Conservation (phyloP, 345 rosid species). For the Eucalyptus tenuipes region DNA sequence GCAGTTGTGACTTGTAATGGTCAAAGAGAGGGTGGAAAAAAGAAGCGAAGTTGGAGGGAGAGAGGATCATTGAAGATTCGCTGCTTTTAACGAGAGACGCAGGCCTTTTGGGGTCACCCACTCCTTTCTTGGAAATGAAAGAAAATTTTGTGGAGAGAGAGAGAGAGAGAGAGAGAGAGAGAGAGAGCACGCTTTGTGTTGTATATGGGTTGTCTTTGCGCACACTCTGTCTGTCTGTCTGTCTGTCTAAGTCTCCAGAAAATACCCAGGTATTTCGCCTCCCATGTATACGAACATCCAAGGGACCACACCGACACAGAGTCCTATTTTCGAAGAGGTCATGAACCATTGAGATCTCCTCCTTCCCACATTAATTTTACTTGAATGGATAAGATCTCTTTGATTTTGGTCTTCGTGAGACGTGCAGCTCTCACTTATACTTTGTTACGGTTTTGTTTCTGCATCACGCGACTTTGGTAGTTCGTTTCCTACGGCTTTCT, state of each 20-base stretch:
- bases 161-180: conserved; percentile 18
- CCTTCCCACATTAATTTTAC: not conserved
- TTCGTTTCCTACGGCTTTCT: not conserved
- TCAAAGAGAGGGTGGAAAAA: not conserved
- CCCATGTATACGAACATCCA: not conserved
- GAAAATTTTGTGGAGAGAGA: not conserved
- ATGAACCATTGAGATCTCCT: not conserved
- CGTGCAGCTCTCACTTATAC: not conserved
- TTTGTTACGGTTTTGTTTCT: not conserved
- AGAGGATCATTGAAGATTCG: conserved; percentile 24
- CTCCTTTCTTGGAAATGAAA: conserved; percentile 79
- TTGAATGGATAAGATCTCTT: not conserved
- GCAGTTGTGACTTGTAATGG: not conserved
- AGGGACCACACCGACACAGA: not conserved
- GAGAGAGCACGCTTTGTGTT: not conserved
- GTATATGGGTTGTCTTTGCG: not conserved
- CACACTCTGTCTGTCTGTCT: not conserved
- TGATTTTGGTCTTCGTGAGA: not conserved
- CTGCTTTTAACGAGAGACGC: conserved; percentile 51
- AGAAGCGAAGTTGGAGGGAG: not conserved
- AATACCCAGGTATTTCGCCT: not conserved
- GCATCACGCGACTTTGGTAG: not conserved
- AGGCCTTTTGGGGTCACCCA: conserved; percentile 9
- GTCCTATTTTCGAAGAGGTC: not conserved
- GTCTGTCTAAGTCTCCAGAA: not conserved